phyloP scores from a whole-genome alignment of 1,139 yeast species.

The Debaryomycetaceae sp. region DNA sequence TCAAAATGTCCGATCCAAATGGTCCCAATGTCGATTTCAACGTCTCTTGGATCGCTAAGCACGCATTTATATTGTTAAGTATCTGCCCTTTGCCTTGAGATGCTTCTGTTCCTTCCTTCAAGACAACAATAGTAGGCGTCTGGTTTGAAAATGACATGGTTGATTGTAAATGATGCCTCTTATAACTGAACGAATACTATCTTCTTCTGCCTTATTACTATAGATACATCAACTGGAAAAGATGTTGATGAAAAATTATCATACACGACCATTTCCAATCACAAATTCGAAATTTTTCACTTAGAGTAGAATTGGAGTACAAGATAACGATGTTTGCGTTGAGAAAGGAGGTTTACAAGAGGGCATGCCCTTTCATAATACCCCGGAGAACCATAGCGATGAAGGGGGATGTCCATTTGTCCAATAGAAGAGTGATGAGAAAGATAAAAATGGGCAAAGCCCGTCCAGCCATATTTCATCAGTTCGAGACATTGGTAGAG shows the following conservation, averaged over 20 bases:
- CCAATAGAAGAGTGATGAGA: conserved; percentile 52
- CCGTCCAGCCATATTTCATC: conserved; percentile 88
- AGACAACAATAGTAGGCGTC: conserved; percentile 94
- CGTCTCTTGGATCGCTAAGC: conserved; percentile 95
- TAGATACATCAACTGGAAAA: conserved; percentile 1
- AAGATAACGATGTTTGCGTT: neutral
- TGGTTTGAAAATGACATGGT: conserved; percentile 87
- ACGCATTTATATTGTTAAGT: conserved; percentile 91
- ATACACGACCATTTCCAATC: neutral
- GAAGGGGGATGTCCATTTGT: conserved; percentile 38
- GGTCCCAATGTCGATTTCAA: conserved; percentile 95
- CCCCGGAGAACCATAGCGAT: conserved; percentile 26
- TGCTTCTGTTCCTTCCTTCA: conserved; percentile 95
- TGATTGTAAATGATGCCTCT: neutral
- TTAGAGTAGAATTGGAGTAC: neutral
- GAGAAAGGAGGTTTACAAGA: neutral
- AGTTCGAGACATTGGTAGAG: conserved; percentile 83
- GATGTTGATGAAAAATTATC: neutral
- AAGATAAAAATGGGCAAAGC: conserved; percentile 70
- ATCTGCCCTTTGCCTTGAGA: conserved; percentile 97
- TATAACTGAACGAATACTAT: neutral
- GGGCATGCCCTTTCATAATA: conserved; percentile 1
- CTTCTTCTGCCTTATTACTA: neutral
- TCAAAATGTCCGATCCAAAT: conserved; percentile 89
- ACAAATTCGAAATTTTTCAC: neutral